Evolutionary conservation across 2,329 filamentous ascomycete species (phyloP), one percentile per base, ranked within the genome.

Genomic region (Scopulariopsis brevicaulis): DNA sequence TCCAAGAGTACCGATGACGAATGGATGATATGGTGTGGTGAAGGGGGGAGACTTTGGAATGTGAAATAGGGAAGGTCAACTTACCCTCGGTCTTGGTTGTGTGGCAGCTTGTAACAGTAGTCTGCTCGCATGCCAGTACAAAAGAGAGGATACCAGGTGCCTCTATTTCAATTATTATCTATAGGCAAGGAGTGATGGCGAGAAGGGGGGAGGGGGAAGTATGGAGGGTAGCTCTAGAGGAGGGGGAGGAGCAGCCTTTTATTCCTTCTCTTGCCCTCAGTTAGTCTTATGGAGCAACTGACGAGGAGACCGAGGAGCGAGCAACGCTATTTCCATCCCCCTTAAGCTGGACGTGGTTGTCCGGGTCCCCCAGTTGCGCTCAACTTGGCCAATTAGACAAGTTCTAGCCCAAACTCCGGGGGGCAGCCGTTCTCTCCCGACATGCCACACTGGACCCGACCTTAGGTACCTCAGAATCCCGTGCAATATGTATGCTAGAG

Each of bases 191-290:
- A 25, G 25, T 15, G 50, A 34, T 14, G 6, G 15, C 22, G 35
- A 25, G 25, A 43, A 57, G 37, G 56, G 51, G 34, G 25, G 51
- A 54, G 43, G 50, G 15, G 37, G 32, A 46, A 20, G 25, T 32
- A 48, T 22, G 24, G 35, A 34, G 24, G 22, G 22, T 12, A 35
- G 53, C 25, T 54, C 28, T 15, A 15, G 22, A 24, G 37, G 24
- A 53, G 37, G 25, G 56, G 53, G 56, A 32, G 50, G 50, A 54
- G 50, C 22, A 58, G 43, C 20, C 50, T 54, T 58, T 58, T 58
- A 58, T 58, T 53, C 22, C 24, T 28, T 12, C 34, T 18, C 24
- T 32, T 53, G 25, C 51, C 11, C 51, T 18, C 20, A n/a, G 11
- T 24, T 11, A 24, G 6, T 14, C n/a, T 12, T 32, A 40, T 40